Evolutionary conservation across 768 basidiomycete genomes (phyloP).

Genomic region (Austroboletus eburneus): DNA sequence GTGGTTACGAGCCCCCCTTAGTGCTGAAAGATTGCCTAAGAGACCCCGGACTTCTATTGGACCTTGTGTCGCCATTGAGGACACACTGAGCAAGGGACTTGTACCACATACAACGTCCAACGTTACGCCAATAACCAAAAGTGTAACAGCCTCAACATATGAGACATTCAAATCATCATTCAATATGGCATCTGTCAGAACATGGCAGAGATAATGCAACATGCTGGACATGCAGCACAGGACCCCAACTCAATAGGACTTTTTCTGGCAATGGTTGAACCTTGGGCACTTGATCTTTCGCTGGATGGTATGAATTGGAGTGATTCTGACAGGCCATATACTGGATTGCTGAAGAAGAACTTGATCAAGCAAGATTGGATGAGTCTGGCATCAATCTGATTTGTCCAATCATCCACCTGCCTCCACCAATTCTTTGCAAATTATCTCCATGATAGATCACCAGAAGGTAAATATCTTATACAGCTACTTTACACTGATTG

Average conservation of each 20-base stretch:
- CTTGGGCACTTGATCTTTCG: conserved; percentile 1
- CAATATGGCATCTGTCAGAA: background rate
- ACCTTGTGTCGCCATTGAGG: too few species aligned
- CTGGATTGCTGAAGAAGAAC: background rate
- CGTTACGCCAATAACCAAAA: too few species aligned
- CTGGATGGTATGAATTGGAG: background rate
- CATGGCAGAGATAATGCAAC: background rate
- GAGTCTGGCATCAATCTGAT: background rate
- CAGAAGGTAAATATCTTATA: too few species aligned
- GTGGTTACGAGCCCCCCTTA: too few species aligned
- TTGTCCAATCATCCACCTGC: background rate
- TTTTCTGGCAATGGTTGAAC: background rate
- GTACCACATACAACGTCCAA: too few species aligned
- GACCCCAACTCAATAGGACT: background rate
- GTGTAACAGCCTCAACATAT: background rate
- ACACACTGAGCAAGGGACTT: too few species aligned
- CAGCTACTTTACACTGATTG: background rate
- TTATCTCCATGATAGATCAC: background rate
- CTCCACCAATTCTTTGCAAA: background rate
- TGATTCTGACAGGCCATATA: background rate
- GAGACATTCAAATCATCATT: background rate
- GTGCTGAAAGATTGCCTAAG: too few species aligned
- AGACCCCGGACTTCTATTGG: too few species aligned
- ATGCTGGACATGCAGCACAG: background rate
- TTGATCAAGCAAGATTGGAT: conserved; percentile 1